Evolutionary conservation across 352 stramenopile genomes (phyloP).

Genomic region (Pythium biforme): DNA sequence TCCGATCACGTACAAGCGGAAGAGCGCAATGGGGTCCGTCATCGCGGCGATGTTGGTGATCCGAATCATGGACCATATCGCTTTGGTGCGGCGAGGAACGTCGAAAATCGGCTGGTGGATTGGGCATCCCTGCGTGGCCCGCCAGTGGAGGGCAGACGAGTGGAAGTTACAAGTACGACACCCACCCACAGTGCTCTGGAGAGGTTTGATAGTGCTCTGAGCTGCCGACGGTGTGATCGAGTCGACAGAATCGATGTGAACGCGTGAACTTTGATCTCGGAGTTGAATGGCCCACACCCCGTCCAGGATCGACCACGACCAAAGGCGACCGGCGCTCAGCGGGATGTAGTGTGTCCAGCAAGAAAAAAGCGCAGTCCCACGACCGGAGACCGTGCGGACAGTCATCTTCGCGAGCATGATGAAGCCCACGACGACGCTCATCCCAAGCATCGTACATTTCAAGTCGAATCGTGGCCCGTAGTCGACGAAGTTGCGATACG

Average conservation of each 20-base stretch:
- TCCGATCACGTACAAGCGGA: slow-evolving; percentile 21
- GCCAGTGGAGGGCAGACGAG: slow-evolving; percentile 10
- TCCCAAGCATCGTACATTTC: neutral
- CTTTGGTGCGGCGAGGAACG: neutral
- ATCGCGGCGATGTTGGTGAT: slow-evolving; percentile 21
- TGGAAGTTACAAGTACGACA: slow-evolving; percentile 5
- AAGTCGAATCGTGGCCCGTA: slow-evolving; percentile 15
- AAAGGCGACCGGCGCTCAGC: slow-evolving; percentile 3
- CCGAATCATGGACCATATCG: slow-evolving; percentile 8
- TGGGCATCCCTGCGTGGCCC: slow-evolving; percentile 5
- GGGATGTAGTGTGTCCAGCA: slow-evolving; percentile 21
- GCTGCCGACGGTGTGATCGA: neutral
- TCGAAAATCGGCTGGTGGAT: slow-evolving; percentile 10
- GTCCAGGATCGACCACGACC: neutral
- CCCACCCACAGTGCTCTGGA: neutral
- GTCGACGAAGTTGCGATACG: slow-evolving; percentile 17
- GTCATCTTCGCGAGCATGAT: neutral
- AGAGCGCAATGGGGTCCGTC: slow-evolving; percentile 20
- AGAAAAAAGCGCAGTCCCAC: neutral
- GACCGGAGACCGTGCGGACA: neutral
- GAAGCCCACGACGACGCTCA: neutral
- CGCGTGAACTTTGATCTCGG: neutral
- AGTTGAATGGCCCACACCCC: slow-evolving; percentile 10
- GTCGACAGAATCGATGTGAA: neutral
- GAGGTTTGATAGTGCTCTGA: neutral